A percentile compares a stretch with the other conserved stretches of the same genome.
Evolutionary conservation across 164 flowering plant species (phyloP).

Genomic region (Vitis amurensis): DNA sequence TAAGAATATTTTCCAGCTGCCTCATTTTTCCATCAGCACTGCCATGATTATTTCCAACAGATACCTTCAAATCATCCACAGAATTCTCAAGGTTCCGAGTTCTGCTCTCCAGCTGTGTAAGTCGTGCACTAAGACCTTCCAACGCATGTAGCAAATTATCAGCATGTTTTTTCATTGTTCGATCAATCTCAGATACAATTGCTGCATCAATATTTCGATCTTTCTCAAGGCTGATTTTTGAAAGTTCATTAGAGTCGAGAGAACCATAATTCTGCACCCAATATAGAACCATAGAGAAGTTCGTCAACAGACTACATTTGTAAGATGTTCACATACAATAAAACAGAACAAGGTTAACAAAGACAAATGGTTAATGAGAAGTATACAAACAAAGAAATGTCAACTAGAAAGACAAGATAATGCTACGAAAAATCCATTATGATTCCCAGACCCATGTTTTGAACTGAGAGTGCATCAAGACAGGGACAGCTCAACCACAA

Average conservation of each 20-base stretch:
- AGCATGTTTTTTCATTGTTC: constrained; percentile 73
- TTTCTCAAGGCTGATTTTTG: constrained; percentile 40
- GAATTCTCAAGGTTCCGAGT: constrained; percentile 69
- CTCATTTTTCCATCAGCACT: constrained; percentile 82
- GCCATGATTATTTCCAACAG: constrained; percentile 73
- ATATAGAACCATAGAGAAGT: neutral
- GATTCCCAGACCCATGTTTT: too few species aligned
- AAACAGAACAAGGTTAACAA: too few species aligned
- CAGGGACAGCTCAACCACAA: too few species aligned
- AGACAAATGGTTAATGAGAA: too few species aligned
- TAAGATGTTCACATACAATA: too few species aligned
- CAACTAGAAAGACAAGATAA: too few species aligned
- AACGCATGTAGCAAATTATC: constrained; percentile 70
- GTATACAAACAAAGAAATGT: too few species aligned
- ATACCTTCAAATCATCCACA: constrained; percentile 79
- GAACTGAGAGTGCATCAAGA: too few species aligned
- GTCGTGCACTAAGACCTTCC: constrained; percentile 75
- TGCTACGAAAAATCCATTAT: too few species aligned
- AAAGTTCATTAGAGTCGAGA: constrained; percentile 42
- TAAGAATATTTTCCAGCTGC: constrained; percentile 74
- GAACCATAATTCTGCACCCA: constrained; percentile 54
- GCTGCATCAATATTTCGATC: constrained; percentile 37
- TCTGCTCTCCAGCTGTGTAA: constrained; percentile 80
- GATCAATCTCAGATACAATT: constrained; percentile 69
- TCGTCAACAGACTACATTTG: too few species aligned